These are phyloP conservation scores for Ustilago nuda DNA, from an alignment of 1,284 basidiomycete genomes.

Conservation along the genomic window DNA sequence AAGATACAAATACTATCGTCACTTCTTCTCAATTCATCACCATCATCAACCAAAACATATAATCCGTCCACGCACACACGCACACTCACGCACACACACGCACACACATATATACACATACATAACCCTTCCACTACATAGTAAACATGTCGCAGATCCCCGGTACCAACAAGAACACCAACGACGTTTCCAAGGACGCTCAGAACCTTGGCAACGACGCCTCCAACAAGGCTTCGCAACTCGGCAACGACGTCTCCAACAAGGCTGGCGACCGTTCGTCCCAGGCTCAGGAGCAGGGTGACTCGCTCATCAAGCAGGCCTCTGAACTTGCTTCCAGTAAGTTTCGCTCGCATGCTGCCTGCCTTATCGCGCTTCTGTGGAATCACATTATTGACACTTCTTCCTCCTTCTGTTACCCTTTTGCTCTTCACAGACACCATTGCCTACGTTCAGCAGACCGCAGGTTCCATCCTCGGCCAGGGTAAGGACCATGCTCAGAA, in stretches of 20 bases:
- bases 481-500: constrained; percentile 39
- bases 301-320: constrained; percentile 48
- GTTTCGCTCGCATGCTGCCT: constrained; percentile 2
- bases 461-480: constrained; percentile 47
- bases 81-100: not conserved
- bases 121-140: constrained; percentile 1
- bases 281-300: constrained; percentile 43
- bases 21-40: not conserved
- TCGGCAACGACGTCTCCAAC: constrained; percentile 44
- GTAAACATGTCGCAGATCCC: constrained; percentile 47
- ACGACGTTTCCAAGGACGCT: constrained; percentile 49
- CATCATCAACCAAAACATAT: not conserved
- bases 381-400: not conserved
- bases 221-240: constrained; percentile 40
- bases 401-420: not conserved
- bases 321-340: constrained; percentile 50
- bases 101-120: not conserved
- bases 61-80: not conserved
- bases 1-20: constrained; percentile 12
- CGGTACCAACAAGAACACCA: constrained; percentile 51
- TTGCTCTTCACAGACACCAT: constrained; percentile 33
- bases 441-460: constrained; percentile 54
- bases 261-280: constrained; percentile 34
- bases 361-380: not conserved
- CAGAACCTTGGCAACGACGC: constrained; percentile 48